Evolutionary conservation across 2,329 filamentous ascomycete species (phyloP), one percentile per base, ranked within the genome.

Genomic region (Diaporthe citri): DNA sequence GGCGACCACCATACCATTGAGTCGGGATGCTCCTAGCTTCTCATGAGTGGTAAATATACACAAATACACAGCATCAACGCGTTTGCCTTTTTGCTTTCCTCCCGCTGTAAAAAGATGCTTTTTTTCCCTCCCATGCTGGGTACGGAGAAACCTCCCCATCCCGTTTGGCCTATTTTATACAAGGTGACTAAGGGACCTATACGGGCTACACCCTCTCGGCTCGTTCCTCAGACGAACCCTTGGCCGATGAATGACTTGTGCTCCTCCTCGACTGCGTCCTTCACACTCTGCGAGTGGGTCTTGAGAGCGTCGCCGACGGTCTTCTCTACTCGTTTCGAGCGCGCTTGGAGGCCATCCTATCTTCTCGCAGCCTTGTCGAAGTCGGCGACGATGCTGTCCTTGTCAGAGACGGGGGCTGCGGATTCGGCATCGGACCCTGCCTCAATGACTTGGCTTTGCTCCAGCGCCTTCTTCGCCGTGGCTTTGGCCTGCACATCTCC

Each of bases 401-500:
- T 74, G 55, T 67, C 73, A 59, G 62, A 76, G 34, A 73, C 46
- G 25, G 43, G 43, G 28, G 17, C 39, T 28, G 64, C 74, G 22
- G 67, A 3, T 13, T 51, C 69, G 46, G 46, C 43, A 12, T 39
- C n/a, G 20, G 43, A 25, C 3, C 77, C 79, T 22, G 77, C 74
- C 17, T 72, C 76, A 52, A 76, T 75, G 67, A 77, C n/a, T 73
- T 76, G 62, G 77, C 75, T 67, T 57, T 83, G 79, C 66, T 86
- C 84, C 28, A 89, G 81, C 2, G 86, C 75, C 79, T 88, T 87
- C 78, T 88, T 88, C 7, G 92, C 90, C 83, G 94, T 88, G 15
- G 88, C 87, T 82, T 90, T 93, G 36, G 91, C 90, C 84, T 98
- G 95, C 0, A 93, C 91, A 80, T 96, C 91, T 79, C 92, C 95